A percentile compares a stretch with the other conserved stretches of the same genome.
phyloP scores from a whole-genome alignment of 768 basidiomycete genomes.

The Cystofilobasidium bisporidii region DNA sequence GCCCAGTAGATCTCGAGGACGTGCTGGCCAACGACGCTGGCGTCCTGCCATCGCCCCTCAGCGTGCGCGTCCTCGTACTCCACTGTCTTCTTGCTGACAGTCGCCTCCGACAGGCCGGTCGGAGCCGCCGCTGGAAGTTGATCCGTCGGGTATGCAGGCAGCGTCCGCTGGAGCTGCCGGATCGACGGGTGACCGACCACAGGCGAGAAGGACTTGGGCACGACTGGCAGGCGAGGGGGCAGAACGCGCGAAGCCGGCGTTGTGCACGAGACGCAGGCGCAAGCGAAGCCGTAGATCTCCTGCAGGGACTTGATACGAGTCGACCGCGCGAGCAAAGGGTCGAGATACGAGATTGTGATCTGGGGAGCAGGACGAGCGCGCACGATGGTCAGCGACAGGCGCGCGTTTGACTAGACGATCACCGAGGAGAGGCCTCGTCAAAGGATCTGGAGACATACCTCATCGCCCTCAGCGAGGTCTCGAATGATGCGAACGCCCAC shows the following conservation, averaged over 20 bases:
- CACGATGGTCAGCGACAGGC: background rate
- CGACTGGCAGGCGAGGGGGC: background rate
- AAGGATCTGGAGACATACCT: slow-evolving; percentile 8
- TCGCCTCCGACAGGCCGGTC: background rate
- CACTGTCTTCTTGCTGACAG: slow-evolving; percentile 2
- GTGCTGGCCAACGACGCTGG: slow-evolving; percentile 5
- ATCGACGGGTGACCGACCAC: background rate
- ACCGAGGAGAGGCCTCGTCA: too few species aligned
- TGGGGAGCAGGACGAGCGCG: background rate
- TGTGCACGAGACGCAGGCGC: slow-evolving; percentile 13
- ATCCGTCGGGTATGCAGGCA: background rate
- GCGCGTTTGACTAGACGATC: too few species aligned
- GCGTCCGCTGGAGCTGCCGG: background rate
- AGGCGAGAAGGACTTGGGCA: background rate
- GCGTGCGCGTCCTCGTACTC: slow-evolving; percentile 9
- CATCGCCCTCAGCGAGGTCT: background rate
- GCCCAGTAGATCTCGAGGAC: slow-evolving; percentile 22
- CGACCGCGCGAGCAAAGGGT: slow-evolving; percentile 10
- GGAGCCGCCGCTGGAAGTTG: background rate
- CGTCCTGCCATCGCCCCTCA: slow-evolving; percentile 12
- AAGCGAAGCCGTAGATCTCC: slow-evolving; percentile 14
- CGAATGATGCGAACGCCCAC: slow-evolving; percentile 15
- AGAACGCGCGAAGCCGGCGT: background rate
- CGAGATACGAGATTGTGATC: slow-evolving; percentile 26
- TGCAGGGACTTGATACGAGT: slow-evolving; percentile 9